phyloP scores from a whole-genome alignment of 202 grass and related monocot genomes.

The Panicum virgatum region DNA sequence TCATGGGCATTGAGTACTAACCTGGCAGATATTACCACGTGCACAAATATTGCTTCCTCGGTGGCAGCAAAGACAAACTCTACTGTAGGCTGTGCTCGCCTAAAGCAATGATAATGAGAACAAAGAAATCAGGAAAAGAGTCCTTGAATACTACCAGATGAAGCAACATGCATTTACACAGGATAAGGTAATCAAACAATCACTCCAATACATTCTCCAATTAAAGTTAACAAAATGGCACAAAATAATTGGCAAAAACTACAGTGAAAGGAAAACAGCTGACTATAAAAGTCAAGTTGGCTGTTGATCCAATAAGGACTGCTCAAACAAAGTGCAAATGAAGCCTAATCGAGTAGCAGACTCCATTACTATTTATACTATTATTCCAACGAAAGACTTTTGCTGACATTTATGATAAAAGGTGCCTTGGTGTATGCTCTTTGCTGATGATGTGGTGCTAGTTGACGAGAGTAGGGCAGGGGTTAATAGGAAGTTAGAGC shows the following conservation, averaged over 20 bases:
- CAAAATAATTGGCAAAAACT: neutral
- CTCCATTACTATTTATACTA: neutral
- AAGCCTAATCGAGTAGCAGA: conserved; percentile 11
- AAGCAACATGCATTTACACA: conserved; percentile 10
- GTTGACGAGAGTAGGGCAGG: too few species aligned
- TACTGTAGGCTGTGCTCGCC: conserved; percentile 78
- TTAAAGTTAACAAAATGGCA: conserved; percentile 35
- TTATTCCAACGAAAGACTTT: conserved; percentile 28
- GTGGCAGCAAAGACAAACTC: conserved; percentile 97
- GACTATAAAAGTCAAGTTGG: conserved; percentile 9
- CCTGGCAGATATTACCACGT: conserved; percentile 89
- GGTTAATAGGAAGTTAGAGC: too few species aligned
- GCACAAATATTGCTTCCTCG: conserved; percentile 95
- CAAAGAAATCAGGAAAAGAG: conserved; percentile 42
- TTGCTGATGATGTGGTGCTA: too few species aligned
- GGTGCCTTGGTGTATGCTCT: too few species aligned
- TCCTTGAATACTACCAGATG: conserved; percentile 11
- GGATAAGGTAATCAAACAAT: conserved; percentile 28
- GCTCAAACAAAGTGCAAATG: conserved; percentile 17
- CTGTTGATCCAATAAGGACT: conserved; percentile 12
- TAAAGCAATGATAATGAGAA: conserved; percentile 51
- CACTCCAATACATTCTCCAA: neutral
- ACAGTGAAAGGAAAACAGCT: neutral
- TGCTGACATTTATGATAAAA: conserved; percentile 8
- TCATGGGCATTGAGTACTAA: conserved; percentile 47